Base-by-base conservation (phyloP, 2,329 filamentous ascomycete genomes). In the Dactylonectria estremocensis region DNA sequence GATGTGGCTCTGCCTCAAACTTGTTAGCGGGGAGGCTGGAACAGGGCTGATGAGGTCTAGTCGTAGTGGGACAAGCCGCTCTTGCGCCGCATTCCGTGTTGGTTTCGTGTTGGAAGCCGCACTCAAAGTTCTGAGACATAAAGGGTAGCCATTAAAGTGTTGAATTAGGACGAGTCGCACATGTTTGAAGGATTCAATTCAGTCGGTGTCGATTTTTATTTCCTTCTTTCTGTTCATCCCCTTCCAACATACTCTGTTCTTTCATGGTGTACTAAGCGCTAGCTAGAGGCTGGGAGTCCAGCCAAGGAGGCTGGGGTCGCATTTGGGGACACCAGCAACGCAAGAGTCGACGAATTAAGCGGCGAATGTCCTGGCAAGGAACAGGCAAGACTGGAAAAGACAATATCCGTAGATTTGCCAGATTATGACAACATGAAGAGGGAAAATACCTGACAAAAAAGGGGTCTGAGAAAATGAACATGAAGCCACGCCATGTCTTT, bases 21-120 rank as follows among this genome's bases (percentile, higher is more conserved):
- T 40, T 59, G 64, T 66, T 66, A 66, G 64, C 64, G 64, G 64
- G 58, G 64, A 66, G 64, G 64, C 64, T 66, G 64, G 64, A 66
- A 66, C 64, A 66, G 50, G 50, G 50, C 52, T 59, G 49, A 54
- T 61, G 64, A 66, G 64, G 64, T 58, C 61, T 57, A 52, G 35
- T 24, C 37, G 28, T 60, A 57, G 63, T 57, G 56, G 58, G 35
- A 65, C 37, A 65, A 35, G 46, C 9, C 31, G 18, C 20, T 18
- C 57, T 24, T 33, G 14, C 22, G 33, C 18, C 31, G 37, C 58
- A 72, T 70, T 70, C 73, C 40, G 73, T 72, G 73, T 72, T 63
- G 64, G 66, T 73, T 74, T 75, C 73, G 73, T 67, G 73, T 73
- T 69, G 54, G 58, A 56, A 56, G 56, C 52, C 66, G 28, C 49